Evolutionary conservation across 2,329 filamentous ascomycete genomes (phyloP), one percentile per base, ranked within the genome.

Genomic region (Drechslerella stenobrocha): DNA sequence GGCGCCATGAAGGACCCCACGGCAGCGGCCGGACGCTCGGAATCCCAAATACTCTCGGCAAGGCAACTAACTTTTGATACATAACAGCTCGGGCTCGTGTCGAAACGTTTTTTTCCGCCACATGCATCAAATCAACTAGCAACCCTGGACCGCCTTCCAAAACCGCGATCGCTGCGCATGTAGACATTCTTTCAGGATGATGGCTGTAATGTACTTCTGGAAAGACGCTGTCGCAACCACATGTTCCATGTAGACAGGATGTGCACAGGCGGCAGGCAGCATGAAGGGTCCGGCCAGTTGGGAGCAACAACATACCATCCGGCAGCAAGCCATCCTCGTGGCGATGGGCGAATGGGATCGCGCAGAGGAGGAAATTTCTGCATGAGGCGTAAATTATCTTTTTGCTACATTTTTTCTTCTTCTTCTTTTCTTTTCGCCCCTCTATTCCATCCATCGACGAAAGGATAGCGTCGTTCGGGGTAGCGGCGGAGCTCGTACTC

Each of bases 311-410:
- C 35, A 45, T 52, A 64, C 50, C 59, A 35, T 20, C 4, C 32
- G n/a, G 47, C 24, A 26, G 18, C 34, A 53, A 47, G 52, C 40
- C 52, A 47, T 52, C 11, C 35, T 56, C 52, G 46, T 32, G 55
- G 23, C 30, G 34, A 15, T 58, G 37, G 48, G 34, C 63, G 55
- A 67, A 67, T 67, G 37, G 40, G 61, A 59, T 53, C 23, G 23
- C 61, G 48, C 58, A 55, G 61, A 53, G 61, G 59, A 59, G 61
- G 40, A 66, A 53, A 66, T 35, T 66, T 58, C 58, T 59, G 48
- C 53, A 52, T 44, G 47, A 57, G 60, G 46, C 34, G 52, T 48
- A 28, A 52, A 30, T 32, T 32, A 26, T 46, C 61, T 48, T 42
- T n/a, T n/a, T n/a, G n/a, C 47, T 63, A 46, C 42, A 42, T n/a